Base-by-base conservation (phyloP, 805 yeast genomes). In the Lachancea sp. region DNA sequence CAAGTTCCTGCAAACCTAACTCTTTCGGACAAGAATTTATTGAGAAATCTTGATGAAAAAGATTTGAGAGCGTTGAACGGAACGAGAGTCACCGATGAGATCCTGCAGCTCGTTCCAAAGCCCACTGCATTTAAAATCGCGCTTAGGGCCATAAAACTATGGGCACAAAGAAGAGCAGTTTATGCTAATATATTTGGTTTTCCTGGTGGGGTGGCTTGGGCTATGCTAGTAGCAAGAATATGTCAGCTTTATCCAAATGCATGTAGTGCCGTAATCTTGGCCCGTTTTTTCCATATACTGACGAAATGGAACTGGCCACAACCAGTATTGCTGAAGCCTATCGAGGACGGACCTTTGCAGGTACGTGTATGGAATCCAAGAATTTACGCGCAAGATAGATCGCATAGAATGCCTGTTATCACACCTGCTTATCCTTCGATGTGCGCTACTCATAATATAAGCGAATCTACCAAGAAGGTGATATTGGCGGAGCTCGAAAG, bases 131-230 rank as follows among this genome's bases (percentile, higher is more conserved):
- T 92, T 70, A 85, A 87, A 56, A 89, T 88, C 52, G 96, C 97
- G 1, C 68, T 92, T 43, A 70, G 98, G 48, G 89, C 95, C 12
- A 84, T 92, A 48, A 92, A 92, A 62, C 70, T 92, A 55, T 92
- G 98, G 98, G 98, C 98, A 0, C 90, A 88, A 58, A 77, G 88
- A 54, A 73, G 97, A 37, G 97, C 96, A 0, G 77, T 92, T 12
- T 92, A 92, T 64, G 97, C 86, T 5, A 92, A 92, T 57, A 83
- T 92, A 33, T 86, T 83, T 72, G 98, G 98, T 0, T 92, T 90
- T 64, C 98, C 97, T 1, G 98, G 98, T 55, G 98, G 98, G 63
- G 98, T 92, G 36, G 98, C 98, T 1, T 92, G 98, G 98, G 98
- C 98, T 1, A 92, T 92, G 97, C 63, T 92, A 29, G 97, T 89